Evolutionary conservation across 345 rosid species (phyloP).

Genomic region (Dipteronia dyeriana): DNA sequence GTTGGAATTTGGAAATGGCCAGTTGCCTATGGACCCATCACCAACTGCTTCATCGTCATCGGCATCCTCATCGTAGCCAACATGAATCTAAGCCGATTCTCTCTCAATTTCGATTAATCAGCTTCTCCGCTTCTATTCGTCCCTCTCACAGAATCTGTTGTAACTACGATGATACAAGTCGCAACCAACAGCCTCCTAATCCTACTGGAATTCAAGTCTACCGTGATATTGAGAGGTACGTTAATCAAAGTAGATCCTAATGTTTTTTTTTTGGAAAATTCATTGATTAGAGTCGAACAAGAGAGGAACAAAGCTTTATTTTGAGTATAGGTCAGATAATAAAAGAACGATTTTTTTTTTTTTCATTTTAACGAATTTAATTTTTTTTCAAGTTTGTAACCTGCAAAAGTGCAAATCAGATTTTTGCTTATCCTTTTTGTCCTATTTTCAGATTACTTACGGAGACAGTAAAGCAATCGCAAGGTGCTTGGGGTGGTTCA

Average conservation of each 20-base stretch:
- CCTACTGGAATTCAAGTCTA: conserved; percentile 70
- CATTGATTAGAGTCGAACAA: neutral
- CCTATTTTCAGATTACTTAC: conserved; percentile 64
- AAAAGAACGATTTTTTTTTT: too few relatives aligned
- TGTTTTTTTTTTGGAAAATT: neutral
- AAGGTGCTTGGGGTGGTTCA: conserved; percentile 59
- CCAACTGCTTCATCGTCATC: neutral
- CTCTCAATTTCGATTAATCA: neutral
- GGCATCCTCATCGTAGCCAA: neutral
- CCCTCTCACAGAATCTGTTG: conserved; percentile 35
- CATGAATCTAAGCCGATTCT: conserved; percentile 13
- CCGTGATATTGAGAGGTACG: conserved; percentile 84
- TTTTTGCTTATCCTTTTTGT: neutral
- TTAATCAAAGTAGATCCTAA: neutral
- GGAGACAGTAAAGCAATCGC: conserved; percentile 80
- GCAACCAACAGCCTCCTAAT: conserved; percentile 42
- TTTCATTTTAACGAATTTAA: too few relatives aligned
- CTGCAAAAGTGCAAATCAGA: neutral
- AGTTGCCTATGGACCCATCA: conserved; percentile 7
- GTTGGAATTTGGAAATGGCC: neutral
- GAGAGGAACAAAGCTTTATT: too few relatives aligned
- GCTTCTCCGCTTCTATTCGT: conserved; percentile 1
- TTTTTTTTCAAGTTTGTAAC: neutral
- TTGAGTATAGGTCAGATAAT: too few relatives aligned
- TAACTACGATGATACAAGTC: conserved; percentile 33